Evolutionary conservation across 2,329 filamentous ascomycete species (phyloP).

Genomic region (Leptographium flavum): DNA sequence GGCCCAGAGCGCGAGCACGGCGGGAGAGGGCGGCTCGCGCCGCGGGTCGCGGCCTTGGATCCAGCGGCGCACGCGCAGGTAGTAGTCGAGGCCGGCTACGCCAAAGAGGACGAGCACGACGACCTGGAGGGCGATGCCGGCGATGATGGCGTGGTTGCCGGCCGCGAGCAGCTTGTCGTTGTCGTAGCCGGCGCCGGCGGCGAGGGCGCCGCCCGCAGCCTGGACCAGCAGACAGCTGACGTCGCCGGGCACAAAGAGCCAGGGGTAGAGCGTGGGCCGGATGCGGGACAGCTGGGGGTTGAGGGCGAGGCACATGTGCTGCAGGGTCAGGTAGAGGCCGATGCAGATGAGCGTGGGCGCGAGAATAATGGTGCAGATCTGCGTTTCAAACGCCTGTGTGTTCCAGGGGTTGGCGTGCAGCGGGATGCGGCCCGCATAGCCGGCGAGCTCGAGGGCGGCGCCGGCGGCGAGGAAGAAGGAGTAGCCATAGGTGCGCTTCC

Average conservation of each 20-base stretch:
- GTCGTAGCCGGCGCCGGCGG: slow-evolving; percentile 26
- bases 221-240: slow-evolving; percentile 43
- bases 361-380: slow-evolving; percentile 45
- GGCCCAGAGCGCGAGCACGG: slow-evolving; percentile 24
- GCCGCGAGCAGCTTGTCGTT: slow-evolving; percentile 25
- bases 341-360: slow-evolving; percentile 47
- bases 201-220: slow-evolving; percentile 41
- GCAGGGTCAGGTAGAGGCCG: slow-evolving; percentile 49
- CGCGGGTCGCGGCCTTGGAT: slow-evolving; percentile 14
- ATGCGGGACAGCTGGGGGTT: slow-evolving; percentile 35
- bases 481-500: slow-evolving; percentile 41
- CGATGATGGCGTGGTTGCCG: slow-evolving; percentile 38
- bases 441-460: slow-evolving; percentile 34
- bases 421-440: slow-evolving; percentile 37
- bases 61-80: slow-evolving; percentile 24
- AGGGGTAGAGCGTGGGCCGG: slow-evolving; percentile 35
- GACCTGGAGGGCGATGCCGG: slow-evolving; percentile 39
- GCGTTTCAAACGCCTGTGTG: slow-evolving; percentile 37
- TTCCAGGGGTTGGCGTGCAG: slow-evolving; percentile 41
- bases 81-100: slow-evolving; percentile 28
- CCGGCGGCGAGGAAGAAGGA: slow-evolving; percentile 33
- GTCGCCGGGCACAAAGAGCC: slow-evolving; percentile 45
- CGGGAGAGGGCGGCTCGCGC: neutral
- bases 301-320: slow-evolving; percentile 38
- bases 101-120: slow-evolving; percentile 34